Conservation (phyloP, 345 rosid genomes). For the Camelina hispida region DNA sequence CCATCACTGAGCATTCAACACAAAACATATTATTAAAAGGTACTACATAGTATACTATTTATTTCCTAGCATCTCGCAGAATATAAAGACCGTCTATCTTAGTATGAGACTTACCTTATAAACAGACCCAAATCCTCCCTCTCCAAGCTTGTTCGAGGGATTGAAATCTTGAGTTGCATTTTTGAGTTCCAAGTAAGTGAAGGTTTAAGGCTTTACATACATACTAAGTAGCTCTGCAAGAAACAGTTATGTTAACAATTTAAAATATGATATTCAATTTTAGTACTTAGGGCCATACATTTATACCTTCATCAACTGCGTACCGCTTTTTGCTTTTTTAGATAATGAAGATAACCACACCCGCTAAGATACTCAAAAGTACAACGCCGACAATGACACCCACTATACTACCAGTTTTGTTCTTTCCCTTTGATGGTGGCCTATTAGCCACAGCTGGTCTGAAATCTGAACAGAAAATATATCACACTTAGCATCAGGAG, state of each 20-base stretch:
- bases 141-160: slow-evolving; percentile 65
- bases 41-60: no score
- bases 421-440: no score
- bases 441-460: no score
- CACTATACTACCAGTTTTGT: no score
- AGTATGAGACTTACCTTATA: slow-evolving; percentile 47
- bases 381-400: no score
- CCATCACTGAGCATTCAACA: no score
- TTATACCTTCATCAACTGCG: slow-evolving; percentile 58
- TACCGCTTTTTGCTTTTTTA: slow-evolving; percentile 40
- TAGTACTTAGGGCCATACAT: no score
- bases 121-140: slow-evolving; percentile 78
- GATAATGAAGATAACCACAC: slow-evolving; percentile 41
- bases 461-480: no score
- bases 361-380: slow-evolving; percentile 15
- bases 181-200: slow-evolving; percentile 59
- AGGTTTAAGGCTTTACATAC: slow-evolving; percentile 54
- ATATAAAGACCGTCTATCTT: background rate
- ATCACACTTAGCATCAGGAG: no score
- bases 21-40: no score
- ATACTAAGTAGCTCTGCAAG: slow-evolving; percentile 36
- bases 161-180: slow-evolving; percentile 63
- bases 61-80: no score
- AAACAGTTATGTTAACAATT: background rate
- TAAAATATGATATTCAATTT: slow-evolving; percentile 15